Base-by-base conservation (phyloP, 306 rosid genomes). In the Dryas octopetala region DNA sequence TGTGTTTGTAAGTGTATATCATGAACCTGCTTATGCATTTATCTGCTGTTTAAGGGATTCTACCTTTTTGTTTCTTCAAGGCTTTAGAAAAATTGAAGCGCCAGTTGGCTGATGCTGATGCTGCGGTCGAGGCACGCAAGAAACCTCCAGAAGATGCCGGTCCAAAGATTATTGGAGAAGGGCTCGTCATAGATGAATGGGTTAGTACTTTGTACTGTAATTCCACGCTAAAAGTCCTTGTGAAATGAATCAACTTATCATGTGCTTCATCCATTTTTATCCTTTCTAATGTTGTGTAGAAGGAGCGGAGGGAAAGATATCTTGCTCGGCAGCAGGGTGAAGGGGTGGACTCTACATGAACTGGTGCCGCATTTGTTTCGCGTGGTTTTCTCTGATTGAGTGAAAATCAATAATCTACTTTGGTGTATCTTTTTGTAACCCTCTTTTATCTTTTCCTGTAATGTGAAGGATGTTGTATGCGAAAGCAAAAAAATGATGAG, bases 161-260 rank as follows among this genome's bases (percentile, higher is more conserved):
- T 68, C 88, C 92, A 61, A 88, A 78, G 79, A 88, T 90, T 52
- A 87, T 92, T 10, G 96, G 97, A 67, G 96, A 92, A 80, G 97
- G 97, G 67, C 97, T 95, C 8, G 98, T 95, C 61, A 95, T 95
- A 74, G 97, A 95, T 74, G 97, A 95, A 89, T 92, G 97, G 97
- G 97, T 91, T 68, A 83, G 91, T 84, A 26, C 67, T 15, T 72
- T 40, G 70, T 71, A 19, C 47, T 5, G 3, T 38, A 32, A 32
- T 10, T 43, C 23, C 40, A 58, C 16, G 6, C 5, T 8, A n/a
- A 26, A 32, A 46, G 19, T 51, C 10, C 62, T 45, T 53, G 48
- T 47, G 38, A 28, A 64, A 64, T 17, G 46, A 58, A 32, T 46
- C 38, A 40, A 54, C 59, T 71, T 46, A 54, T 58, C 15, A 13